Evolutionary conservation across 2,329 filamentous ascomycete genomes (phyloP), one percentile per base, ranked within the genome.

Genomic region (Scedosporium boydii): DNA sequence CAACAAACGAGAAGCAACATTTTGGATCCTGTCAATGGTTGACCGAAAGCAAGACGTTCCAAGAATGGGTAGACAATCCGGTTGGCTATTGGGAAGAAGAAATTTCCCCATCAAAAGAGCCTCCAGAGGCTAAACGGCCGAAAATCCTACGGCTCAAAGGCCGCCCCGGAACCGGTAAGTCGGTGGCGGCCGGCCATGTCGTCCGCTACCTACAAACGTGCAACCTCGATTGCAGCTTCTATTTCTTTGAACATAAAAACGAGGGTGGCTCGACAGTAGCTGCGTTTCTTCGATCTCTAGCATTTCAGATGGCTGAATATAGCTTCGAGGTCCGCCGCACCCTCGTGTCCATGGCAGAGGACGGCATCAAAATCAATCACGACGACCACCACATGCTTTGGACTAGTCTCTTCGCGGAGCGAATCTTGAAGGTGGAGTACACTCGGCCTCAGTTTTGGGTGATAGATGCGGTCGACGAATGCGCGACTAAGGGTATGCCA

Each of bases 231-330:
- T 69, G 67, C 53, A 65, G 63, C 51, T 71, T 69, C 60, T 70
- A 67, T 63, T 71, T 71, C 62, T 72, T 71, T 63, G 66, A 66
- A n/a, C 65, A 64, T 60, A 65, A 66, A 23, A 65, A 70, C 44
- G 66, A 67, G 60, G 56, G 16, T 12, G 44, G n/a, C 14, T 48
- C 63, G 2, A 67, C 26, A 27, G 46, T 63, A 34, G 53, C 63
- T 3, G 48, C 41, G 4, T 53, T 69, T 10, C 61, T 69, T 1
- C 23, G 66, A 42, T 68, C 66, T 1, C 59, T 69, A 26, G 68
- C 68, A 2, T 65, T 63, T n/a, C 68, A 69, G 34, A 69, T 69
- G 67, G 67, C 68, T 3, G 59, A 65, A 46, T 63, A 61, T 18
- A 68, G 63, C 58, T 63, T 63, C 21, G 59, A 68, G 41, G 61